A percentile compares a stretch with the other conserved stretches of the same genome.
Conservation (phyloP, 2,329 filamentous ascomycete genomes). For the Drechslerella dactyloides region DNA sequence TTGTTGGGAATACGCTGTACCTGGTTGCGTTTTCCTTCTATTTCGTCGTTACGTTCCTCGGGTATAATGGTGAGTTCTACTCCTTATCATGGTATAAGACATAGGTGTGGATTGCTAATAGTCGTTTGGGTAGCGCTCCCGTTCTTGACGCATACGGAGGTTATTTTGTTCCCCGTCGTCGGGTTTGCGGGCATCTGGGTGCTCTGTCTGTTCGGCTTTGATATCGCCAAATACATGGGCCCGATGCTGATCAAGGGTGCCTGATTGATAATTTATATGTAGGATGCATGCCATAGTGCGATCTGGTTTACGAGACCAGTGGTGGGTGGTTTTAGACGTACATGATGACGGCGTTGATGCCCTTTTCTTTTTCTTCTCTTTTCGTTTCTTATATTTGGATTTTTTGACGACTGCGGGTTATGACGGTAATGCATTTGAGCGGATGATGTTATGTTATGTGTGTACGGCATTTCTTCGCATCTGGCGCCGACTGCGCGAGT, state of each 20-base stretch:
- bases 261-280: slow-evolving; percentile 4
- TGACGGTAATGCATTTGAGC: neutral
- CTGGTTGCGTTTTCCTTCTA: slow-evolving; percentile 71
- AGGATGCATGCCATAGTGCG: no score
- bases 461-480: slow-evolving; percentile 18
- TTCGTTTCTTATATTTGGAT: neutral
- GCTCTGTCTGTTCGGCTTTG: slow-evolving; percentile 60
- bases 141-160: slow-evolving; percentile 71
- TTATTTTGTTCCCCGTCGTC: slow-evolving; percentile 69
- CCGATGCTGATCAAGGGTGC: slow-evolving; percentile 48
- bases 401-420: no score
- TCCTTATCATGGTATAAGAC: neutral
- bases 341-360: neutral
- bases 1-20: slow-evolving; percentile 71
- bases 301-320: no score
- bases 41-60: slow-evolving; percentile 72
- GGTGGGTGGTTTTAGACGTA: no score
- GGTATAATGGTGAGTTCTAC: slow-evolving; percentile 65
- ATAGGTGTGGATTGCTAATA: slow-evolving; percentile 46
- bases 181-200: slow-evolving; percentile 67
- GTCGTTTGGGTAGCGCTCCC: slow-evolving; percentile 63
- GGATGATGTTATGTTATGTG: slow-evolving; percentile 11
- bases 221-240: slow-evolving; percentile 53
- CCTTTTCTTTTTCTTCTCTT: neutral
- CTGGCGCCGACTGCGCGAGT: slow-evolving; percentile 4